Conservation (phyloP, 768 basidiomycete species). For the Amanita polypyramis region DNA sequence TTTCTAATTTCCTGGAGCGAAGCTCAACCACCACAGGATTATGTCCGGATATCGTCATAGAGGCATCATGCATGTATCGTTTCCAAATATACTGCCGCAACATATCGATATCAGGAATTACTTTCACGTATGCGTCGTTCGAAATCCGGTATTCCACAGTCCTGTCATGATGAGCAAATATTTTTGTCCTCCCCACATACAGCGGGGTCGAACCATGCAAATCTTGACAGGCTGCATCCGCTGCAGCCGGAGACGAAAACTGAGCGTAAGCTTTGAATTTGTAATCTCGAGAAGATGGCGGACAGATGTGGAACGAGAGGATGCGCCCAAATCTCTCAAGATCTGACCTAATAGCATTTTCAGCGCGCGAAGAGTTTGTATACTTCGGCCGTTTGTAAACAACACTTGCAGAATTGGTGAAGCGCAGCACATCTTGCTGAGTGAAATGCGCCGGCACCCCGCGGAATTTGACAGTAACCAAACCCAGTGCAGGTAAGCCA, state of each 20-base stretch:
- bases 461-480: slow-evolving; percentile 49
- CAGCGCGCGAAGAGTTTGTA: slow-evolving; percentile 25
- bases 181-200: slow-evolving; percentile 32
- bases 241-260: slow-evolving; percentile 41
- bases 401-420: slow-evolving; percentile 36
- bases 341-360: slow-evolving; percentile 28
- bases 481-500: slow-evolving; percentile 48
- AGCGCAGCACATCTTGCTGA: slow-evolving; percentile 31
- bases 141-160: slow-evolving; percentile 38
- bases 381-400: slow-evolving; percentile 42
- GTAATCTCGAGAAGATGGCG: slow-evolving; percentile 41
- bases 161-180: slow-evolving; percentile 45
- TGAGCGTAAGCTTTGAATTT: slow-evolving; percentile 43
- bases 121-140: slow-evolving; percentile 23
- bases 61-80: slow-evolving; percentile 16
- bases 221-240: slow-evolving; percentile 35
- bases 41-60: slow-evolving; percentile 15
- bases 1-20: slow-evolving; percentile 35
- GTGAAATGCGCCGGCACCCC: slow-evolving; percentile 38
- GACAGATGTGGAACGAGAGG: slow-evolving; percentile 32
- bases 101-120: slow-evolving; percentile 33
- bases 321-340: slow-evolving; percentile 24
- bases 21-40: slow-evolving; percentile 31
- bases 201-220: slow-evolving; percentile 37
- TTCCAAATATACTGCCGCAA: slow-evolving; percentile 29